Conservation (phyloP, 2,329 filamentous ascomycete species). For the Stagonosporopsis vannaccii region DNA sequence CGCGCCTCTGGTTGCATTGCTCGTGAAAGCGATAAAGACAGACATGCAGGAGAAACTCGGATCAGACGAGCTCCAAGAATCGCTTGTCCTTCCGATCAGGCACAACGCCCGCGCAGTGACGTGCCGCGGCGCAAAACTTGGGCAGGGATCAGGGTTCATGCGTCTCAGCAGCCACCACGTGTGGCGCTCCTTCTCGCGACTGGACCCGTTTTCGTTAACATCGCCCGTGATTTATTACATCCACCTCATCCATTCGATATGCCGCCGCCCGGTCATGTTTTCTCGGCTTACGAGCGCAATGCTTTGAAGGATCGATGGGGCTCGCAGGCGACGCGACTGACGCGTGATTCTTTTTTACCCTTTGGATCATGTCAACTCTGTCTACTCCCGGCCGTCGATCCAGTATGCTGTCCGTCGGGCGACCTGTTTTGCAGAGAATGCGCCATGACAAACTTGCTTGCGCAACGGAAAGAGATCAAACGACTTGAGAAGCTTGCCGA, state of each 20-base stretch:
- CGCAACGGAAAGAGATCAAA: conserved; percentile 91
- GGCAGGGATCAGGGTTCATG: conserved; percentile 23
- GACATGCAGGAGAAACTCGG: conserved; percentile 21
- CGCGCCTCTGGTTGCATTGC: conserved; percentile 54
- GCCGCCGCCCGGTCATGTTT: conserved; percentile 64
- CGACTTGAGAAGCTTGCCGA: conserved; percentile 73
- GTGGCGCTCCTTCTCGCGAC: conserved; percentile 20
- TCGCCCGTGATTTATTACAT: conserved; percentile 5
- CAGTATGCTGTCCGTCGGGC: conserved; percentile 78
- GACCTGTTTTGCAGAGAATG: conserved; percentile 97
- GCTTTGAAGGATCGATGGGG: conserved; percentile 85
- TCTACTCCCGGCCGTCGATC: conserved; percentile 78
- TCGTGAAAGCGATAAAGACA: conserved; percentile 20
- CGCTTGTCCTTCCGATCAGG: conserved; percentile 12
- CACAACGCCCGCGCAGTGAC: conserved; percentile 6
- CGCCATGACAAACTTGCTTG: conserved; percentile 86
- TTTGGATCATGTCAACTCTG: conserved; percentile 91
- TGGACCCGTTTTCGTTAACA: conserved; percentile 11
- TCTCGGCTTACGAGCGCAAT: conserved; percentile 88
- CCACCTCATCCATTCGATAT: conserved; percentile 19
- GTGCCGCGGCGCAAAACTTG: conserved; percentile 21
- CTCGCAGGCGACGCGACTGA: conserved; percentile 80
- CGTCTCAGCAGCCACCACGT: conserved; percentile 19
- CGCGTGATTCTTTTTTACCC: conserved; percentile 88
- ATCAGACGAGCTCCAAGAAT: conserved; percentile 1